phyloP scores from a whole-genome alignment of 1,284 basidiomycete genomes.

The Mrakiaceae sp. region DNA sequence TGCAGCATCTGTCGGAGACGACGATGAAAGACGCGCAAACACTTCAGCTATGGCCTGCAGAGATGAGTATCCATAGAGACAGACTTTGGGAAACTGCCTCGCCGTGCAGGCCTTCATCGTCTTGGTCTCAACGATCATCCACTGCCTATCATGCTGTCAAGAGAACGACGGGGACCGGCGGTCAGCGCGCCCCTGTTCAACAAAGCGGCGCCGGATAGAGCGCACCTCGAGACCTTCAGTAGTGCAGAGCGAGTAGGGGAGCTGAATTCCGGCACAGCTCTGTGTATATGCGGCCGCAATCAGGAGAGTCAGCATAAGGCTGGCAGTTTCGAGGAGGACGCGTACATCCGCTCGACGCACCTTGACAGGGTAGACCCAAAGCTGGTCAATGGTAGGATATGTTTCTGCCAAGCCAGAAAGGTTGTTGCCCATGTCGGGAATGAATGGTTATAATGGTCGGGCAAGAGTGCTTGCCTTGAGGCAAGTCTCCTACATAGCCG shows the following conservation, averaged over 20 bases:
- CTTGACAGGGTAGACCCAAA: constrained; percentile 12
- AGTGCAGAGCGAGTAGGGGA: not conserved
- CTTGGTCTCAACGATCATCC: constrained; percentile 12
- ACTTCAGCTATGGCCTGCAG: not conserved
- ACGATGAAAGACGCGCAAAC: not conserved
- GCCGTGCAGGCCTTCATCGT: constrained; percentile 10
- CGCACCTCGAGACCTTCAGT: not conserved
- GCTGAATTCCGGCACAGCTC: constrained; percentile 3
- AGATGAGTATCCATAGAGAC: not conserved
- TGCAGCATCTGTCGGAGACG: not conserved
- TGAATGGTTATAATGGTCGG: no score
- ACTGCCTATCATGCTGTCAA: constrained; percentile 9
- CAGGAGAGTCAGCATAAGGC: not conserved
- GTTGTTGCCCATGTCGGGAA: no score
- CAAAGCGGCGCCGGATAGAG: not conserved
- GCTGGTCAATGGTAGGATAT: not conserved
- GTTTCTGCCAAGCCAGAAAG: no score
- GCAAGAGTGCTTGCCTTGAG: no score
- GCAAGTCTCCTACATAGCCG: no score
- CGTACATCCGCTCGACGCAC: not conserved
- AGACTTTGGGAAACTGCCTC: constrained; percentile 1
- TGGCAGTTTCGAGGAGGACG: not conserved
- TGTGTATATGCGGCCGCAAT: not conserved
- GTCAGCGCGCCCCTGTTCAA: not conserved
- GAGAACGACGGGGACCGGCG: not conserved